A percentile compares a stretch with the other conserved stretches of the same genome.
Evolutionary conservation across 2,329 filamentous ascomycete genomes (phyloP).

Genomic region (Pestalotiopsis fici): DNA sequence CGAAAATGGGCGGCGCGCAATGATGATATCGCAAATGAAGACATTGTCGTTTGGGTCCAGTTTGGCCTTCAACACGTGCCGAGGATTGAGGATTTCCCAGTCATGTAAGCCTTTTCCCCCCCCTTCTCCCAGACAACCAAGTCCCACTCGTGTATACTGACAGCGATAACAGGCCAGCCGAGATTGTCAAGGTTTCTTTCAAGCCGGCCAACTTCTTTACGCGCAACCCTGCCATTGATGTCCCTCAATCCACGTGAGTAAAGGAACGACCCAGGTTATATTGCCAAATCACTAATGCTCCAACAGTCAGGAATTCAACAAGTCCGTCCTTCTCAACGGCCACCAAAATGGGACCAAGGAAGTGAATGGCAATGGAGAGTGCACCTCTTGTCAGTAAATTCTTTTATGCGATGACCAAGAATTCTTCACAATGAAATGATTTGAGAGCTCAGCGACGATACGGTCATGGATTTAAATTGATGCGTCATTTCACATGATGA

Average conservation of each 20-base stretch:
- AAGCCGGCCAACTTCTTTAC: conserved; percentile 9
- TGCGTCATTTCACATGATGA: not conserved
- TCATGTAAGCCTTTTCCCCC: not conserved
- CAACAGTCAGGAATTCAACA: conserved; percentile 7
- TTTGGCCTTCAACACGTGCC: conserved; percentile 7
- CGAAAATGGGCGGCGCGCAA: conserved; percentile 5
- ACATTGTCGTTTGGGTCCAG: conserved; percentile 6
- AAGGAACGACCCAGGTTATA: too few species aligned
- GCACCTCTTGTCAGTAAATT: not conserved
- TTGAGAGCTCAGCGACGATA: not conserved
- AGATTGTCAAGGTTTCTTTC: conserved; percentile 6
- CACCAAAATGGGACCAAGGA: not conserved
- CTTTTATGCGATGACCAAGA: not conserved
- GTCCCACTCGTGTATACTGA: not conserved
- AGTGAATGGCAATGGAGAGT: not conserved
- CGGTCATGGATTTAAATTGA: not conserved
- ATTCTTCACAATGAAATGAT: not conserved
- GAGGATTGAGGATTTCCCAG: conserved; percentile 7
- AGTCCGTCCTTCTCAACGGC: not conserved
- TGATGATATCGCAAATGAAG: not conserved
- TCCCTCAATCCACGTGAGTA: conserved; percentile 6
- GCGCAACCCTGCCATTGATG: conserved; percentile 8
- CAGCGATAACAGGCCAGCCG: not conserved
- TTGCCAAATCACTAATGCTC: not conserved
- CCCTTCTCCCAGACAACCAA: not conserved